These are phyloP conservation scores for Wickerhamomyces sydowiorum DNA, from an alignment of 805 yeast genomes.

Conservation along the genomic window DNA sequence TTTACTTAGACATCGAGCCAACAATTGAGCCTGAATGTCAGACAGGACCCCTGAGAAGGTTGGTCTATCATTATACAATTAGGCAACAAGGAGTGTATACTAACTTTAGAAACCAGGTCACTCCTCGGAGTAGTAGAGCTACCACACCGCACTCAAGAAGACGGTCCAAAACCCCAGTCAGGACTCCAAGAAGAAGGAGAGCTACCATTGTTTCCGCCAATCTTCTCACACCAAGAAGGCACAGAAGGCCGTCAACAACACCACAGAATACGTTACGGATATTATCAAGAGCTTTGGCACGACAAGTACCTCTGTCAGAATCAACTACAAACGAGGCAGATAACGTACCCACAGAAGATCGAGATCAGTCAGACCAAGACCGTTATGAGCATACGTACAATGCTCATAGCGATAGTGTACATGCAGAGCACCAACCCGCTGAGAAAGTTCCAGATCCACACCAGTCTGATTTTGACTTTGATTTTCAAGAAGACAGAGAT, in stretches of 20 bases:
- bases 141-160: conserved; percentile 11
- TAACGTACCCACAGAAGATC: no score
- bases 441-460: neutral
- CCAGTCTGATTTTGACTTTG: neutral
- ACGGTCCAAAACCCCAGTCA: conserved; percentile 16
- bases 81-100: neutral
- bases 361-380: neutral
- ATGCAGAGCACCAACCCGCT: neutral
- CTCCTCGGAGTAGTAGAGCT: conserved; percentile 1
- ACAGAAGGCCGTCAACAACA: conserved; percentile 12
- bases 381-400: neutral
- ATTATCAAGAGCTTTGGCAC: conserved; percentile 18
- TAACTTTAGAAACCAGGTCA: neutral
- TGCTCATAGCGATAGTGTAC: no score
- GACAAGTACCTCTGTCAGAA: neutral
- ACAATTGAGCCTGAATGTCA: neutral
- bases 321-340: neutral
- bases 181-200: conserved; percentile 21
- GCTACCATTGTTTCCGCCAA: conserved; percentile 18
- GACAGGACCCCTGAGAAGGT: neutral
- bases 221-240: conserved; percentile 17
- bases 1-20: no score
- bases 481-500: neutral
- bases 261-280: conserved; percentile 17
- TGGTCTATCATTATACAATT: neutral